Evolutionary conservation across 495 filamentous ascomycete species (phyloP).

Genomic region (Copromyces sp.): DNA sequence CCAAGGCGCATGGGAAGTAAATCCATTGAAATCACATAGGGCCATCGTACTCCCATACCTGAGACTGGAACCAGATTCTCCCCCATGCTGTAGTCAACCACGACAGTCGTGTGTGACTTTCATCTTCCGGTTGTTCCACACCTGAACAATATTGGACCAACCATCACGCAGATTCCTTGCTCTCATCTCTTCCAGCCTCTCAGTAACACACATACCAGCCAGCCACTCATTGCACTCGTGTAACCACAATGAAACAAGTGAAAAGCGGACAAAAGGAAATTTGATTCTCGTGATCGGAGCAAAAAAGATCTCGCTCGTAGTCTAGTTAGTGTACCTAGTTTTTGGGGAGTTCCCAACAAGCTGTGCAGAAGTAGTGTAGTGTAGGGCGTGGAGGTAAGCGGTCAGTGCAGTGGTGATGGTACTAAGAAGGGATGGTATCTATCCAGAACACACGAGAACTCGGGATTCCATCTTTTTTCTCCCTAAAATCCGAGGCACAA

Average conservation of each 20-base stretch:
- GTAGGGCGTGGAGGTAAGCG: not conserved
- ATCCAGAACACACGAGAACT: not conserved
- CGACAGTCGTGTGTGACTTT: not conserved
- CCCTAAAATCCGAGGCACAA: not conserved
- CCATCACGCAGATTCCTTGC: not conserved
- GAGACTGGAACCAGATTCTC: not conserved
- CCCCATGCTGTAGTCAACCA: not conserved
- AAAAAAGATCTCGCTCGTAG: not conserved
- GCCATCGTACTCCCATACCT: not conserved
- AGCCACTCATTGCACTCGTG: not conserved
- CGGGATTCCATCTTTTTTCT: not conserved
- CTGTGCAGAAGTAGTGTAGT: not conserved
- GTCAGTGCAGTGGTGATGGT: not conserved
- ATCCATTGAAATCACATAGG: not conserved
- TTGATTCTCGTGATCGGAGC: not conserved
- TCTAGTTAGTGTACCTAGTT: not conserved
- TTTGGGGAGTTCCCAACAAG: not conserved
- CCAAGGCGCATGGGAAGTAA: not conserved
- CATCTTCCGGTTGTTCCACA: not conserved
- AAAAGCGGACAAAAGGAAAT: not conserved
- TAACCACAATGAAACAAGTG: not conserved
- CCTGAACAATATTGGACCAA: not conserved
- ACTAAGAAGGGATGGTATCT: not conserved
- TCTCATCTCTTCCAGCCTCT: not conserved
- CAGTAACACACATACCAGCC: too few relatives aligned